Evolutionary conservation across 441 rosid species (phyloP).

Genomic region (Kokia cookei): DNA sequence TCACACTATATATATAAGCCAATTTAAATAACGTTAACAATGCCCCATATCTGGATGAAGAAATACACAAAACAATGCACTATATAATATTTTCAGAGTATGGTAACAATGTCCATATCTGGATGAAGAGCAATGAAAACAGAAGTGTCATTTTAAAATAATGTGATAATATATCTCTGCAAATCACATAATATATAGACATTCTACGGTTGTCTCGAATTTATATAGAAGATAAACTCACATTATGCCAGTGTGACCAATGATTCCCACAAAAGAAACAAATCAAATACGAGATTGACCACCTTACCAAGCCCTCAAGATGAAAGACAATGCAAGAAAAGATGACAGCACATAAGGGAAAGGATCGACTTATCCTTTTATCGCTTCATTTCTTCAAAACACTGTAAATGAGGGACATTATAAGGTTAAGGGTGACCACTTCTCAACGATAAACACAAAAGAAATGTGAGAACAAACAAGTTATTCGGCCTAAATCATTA

Average conservation of each 20-base stretch:
- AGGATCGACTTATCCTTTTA: neutral
- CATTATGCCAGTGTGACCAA: constrained; percentile 9
- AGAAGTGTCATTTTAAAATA: neutral
- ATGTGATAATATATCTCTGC: neutral
- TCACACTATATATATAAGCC: neutral
- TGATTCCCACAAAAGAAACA: constrained; percentile 7
- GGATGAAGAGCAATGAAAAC: neutral
- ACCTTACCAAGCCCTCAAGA: constrained; percentile 5
- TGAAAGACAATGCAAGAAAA: constrained; percentile 12
- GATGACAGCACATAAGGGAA: constrained; percentile 10
- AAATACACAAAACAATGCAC: neutral
- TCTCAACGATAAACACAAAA: neutral
- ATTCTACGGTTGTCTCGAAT: neutral
- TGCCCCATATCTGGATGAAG: neutral
- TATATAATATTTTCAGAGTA: neutral
- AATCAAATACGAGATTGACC: constrained; percentile 13
- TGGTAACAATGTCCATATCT: neutral
- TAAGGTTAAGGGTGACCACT: neutral
- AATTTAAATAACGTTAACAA: neutral
- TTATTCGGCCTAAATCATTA: neutral
- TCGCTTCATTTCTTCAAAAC: constrained; percentile 61
- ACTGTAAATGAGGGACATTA: constrained; percentile 36
- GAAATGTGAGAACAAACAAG: neutral
- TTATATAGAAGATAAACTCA: constrained; percentile 3
- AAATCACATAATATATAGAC: neutral